Conservation (phyloP, 148 eudicot genomes). For the Rhododendron kiyosumense region DNA sequence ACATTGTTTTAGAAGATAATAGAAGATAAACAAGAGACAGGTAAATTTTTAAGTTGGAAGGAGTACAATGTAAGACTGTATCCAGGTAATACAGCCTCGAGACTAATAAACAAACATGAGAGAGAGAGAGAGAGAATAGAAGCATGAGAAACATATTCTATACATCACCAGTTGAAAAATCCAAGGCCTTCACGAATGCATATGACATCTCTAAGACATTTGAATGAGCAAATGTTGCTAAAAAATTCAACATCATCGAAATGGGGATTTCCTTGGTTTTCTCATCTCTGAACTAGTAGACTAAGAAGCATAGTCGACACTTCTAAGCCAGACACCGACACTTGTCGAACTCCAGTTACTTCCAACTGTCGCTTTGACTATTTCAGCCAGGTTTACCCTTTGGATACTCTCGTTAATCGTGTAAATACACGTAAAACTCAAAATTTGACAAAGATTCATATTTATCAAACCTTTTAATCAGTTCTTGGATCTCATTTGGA, state of each 20-base stretch:
- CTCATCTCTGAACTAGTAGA: slow-evolving; percentile 14
- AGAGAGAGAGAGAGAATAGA: slow-evolving; percentile 28
- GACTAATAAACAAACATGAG: slow-evolving; percentile 21
- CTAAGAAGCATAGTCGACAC: neutral
- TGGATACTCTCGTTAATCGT: neutral
- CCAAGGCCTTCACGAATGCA: slow-evolving; percentile 28
- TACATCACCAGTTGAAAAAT: slow-evolving; percentile 24
- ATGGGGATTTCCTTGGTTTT: slow-evolving; percentile 6
- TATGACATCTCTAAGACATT: slow-evolving; percentile 15
- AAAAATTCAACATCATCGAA: neutral
- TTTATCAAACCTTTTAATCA: neutral
- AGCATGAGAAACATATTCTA: slow-evolving; percentile 25
- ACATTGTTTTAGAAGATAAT: neutral
- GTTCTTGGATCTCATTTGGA: neutral
- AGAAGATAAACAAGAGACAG: neutral
- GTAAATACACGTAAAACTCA: neutral
- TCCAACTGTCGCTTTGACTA: neutral
- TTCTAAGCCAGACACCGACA: neutral
- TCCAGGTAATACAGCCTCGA: slow-evolving; percentile 42
- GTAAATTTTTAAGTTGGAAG: slow-evolving; percentile 23
- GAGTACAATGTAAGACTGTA: slow-evolving; percentile 27
- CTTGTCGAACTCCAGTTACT: neutral
- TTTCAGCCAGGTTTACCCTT: neutral
- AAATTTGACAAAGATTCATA: neutral
- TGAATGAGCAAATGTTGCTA: slow-evolving; percentile 2